These are phyloP conservation scores for Dendrobium chrysotoxum DNA, from an alignment of 106 monocot genomes.

Conservation along the genomic window DNA sequence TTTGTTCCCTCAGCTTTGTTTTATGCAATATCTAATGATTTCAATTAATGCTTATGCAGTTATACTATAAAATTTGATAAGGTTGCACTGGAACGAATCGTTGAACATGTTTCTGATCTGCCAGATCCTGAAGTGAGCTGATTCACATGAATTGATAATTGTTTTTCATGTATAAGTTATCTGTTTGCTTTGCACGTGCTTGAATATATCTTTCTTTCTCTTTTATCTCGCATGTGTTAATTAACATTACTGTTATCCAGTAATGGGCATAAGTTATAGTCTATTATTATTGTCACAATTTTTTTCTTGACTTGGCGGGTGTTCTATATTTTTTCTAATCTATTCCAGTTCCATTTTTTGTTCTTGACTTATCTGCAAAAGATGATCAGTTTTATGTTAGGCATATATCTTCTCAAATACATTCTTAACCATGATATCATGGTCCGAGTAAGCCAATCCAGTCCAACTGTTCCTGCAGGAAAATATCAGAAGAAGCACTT, in stretches of 20 bases:
- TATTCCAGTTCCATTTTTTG: not conserved
- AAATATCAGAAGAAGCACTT: not conserved
- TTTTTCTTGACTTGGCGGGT: not conserved
- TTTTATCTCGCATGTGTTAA: not conserved
- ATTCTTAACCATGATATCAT: not conserved
- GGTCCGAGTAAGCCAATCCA: not conserved
- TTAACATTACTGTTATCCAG: not conserved
- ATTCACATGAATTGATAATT: slow-evolving; percentile 1
- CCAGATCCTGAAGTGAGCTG: slow-evolving; percentile 73
- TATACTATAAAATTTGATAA: slow-evolving; percentile 87
- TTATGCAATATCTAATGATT: not conserved
- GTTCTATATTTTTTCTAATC: not conserved
- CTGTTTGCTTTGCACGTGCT: not conserved
- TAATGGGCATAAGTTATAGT: not conserved
- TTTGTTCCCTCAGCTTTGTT: not conserved
- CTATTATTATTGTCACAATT: not conserved
- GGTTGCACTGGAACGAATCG: slow-evolving; percentile 50
- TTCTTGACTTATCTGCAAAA: not conserved
- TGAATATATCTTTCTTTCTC: not conserved
- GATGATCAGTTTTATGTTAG: not conserved
- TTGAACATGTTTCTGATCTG: slow-evolving; percentile 71
- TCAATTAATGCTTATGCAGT: slow-evolving; percentile 30
- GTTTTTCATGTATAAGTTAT: not conserved
- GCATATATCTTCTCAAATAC: not conserved
- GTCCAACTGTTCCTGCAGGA: not conserved